Conservation (phyloP, 805 yeast species). For the Zygoascus tannicola region DNA sequence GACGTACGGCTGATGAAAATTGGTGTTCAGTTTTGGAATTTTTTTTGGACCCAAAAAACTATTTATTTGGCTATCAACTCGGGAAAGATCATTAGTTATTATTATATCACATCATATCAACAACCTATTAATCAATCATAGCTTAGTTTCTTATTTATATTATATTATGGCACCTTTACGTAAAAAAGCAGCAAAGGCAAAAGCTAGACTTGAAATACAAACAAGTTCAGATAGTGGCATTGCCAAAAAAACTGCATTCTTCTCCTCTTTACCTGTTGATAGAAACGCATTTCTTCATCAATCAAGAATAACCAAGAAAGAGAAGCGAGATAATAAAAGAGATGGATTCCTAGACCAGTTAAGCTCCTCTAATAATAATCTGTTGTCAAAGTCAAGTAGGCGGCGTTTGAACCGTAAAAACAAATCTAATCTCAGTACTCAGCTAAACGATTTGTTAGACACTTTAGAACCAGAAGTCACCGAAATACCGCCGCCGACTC, state of each 20-base stretch:
- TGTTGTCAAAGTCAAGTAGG: conserved; percentile 17
- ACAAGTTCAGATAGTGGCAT: background rate
- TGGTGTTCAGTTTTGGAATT: too few species aligned
- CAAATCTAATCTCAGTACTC: conserved; percentile 12
- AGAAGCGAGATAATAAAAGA: conserved; percentile 17
- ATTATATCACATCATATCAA: too few species aligned
- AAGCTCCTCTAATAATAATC: background rate
- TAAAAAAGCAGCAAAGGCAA: conserved; percentile 2
- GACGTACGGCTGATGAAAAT: too few species aligned
- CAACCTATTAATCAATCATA: too few species aligned
- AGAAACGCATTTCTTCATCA: conserved; percentile 13
- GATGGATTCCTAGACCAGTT: conserved; percentile 8
- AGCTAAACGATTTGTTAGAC: conserved; percentile 12
- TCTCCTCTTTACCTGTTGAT: background rate
- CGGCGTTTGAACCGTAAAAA: conserved; percentile 17
- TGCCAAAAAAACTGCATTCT: background rate
- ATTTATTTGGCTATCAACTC: too few species aligned
- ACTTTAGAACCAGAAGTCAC: conserved; percentile 12
- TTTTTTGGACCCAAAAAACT: too few species aligned
- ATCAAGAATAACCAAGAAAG: conserved; percentile 15
- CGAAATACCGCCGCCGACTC: background rate
- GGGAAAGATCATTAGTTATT: background rate
- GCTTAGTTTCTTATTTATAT: too few species aligned
- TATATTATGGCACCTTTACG: background rate
- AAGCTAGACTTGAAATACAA: background rate